These are phyloP conservation scores for Priceomyces carsonii DNA, from an alignment of 805 yeast genomes.

Conservation along the genomic window DNA sequence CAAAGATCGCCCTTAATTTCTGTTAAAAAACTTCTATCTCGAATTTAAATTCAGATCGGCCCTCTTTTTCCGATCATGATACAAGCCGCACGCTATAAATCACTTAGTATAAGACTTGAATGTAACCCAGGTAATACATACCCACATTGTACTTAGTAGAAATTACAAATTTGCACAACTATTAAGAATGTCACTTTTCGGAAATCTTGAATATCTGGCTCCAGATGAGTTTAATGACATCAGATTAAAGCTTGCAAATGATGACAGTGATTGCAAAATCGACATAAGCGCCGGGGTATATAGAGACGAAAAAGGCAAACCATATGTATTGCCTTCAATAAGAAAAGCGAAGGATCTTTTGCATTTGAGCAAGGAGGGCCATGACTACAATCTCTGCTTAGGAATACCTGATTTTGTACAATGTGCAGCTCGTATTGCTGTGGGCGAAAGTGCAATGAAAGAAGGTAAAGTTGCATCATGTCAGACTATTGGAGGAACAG, in stretches of 20 bases:
- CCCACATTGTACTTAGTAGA: no score
- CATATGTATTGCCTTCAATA: slow-evolving; percentile 29
- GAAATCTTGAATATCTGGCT: slow-evolving; percentile 5
- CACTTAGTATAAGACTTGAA: no score
- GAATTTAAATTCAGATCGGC: no score
- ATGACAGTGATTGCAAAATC: not conserved
- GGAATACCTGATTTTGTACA: slow-evolving; percentile 5
- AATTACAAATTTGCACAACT: no score
- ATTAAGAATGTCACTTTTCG: slow-evolving; percentile 8
- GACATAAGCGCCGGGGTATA: slow-evolving; percentile 36
- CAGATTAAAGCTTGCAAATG: slow-evolving; percentile 1
- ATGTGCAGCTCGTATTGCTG: slow-evolving; percentile 20
- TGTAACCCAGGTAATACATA: no score
- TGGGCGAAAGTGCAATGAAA: slow-evolving; percentile 19
- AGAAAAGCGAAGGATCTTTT: slow-evolving; percentile 24
- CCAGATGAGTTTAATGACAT: slow-evolving; percentile 8
- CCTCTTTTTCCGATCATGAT: no score
- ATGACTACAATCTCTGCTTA: slow-evolving; percentile 7
- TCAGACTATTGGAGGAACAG: slow-evolving; percentile 30
- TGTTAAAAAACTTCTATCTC: no score
- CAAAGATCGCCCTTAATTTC: no score
- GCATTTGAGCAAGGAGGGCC: slow-evolving; percentile 3
- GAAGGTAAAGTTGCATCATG: slow-evolving; percentile 20
- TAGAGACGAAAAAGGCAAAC: slow-evolving; percentile 27
- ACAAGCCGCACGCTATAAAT: no score